Evolutionary conservation across 192 early-diverging fungal species (phyloP), one percentile per base, ranked within the genome.

Genomic region (Geosiphon pyriformis): DNA sequence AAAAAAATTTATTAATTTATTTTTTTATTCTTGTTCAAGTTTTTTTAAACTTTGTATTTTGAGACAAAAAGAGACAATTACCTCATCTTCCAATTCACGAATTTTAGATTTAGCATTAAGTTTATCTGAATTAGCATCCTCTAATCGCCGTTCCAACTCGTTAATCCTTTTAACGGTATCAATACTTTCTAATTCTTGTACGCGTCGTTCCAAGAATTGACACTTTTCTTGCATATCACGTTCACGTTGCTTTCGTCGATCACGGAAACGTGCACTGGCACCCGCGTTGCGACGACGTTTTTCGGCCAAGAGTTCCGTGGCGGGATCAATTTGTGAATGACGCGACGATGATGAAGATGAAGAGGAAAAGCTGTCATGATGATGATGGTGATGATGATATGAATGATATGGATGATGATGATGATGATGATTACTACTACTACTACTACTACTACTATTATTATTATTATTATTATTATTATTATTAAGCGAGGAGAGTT

Each of bases 191-290:
- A 79, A 47, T 42, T 71, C 70, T 53, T 61, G 64, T 12, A 71
- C 64, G 20, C 70, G 55, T 12, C 35, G 22, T 59, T 87, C 83
- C 11, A 87, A 67, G 15, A 72, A 74, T 65, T 77, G 34, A 57
- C 82, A 87, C 65, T 79, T 74, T 17, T 79, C 72, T 20, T 76
- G 72, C 64, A 83, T 76, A 35, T 84, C 85, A 31, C 78, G 71
- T 67, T 85, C 85, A 12, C 83, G 77, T 61, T 84, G 79, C 56
- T 87, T 87, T 61, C 85, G 78, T 1, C 85, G 83, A 55, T 83
- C 83, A 49, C 85, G 77, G 67, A 87, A 87, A 35, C 85, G 59
- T 4, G 85, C 83, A 7, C 83, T 85, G 0, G 85, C 85, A 52
- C 75, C 83, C 23, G 85, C 85, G 48, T 87, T 87, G 49, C 85